A percentile compares a stretch with the other conserved stretches of the same genome.
Evolutionary conservation across 2,329 filamentous ascomycete genomes (phyloP).

Genomic region (Fusarium hostae): DNA sequence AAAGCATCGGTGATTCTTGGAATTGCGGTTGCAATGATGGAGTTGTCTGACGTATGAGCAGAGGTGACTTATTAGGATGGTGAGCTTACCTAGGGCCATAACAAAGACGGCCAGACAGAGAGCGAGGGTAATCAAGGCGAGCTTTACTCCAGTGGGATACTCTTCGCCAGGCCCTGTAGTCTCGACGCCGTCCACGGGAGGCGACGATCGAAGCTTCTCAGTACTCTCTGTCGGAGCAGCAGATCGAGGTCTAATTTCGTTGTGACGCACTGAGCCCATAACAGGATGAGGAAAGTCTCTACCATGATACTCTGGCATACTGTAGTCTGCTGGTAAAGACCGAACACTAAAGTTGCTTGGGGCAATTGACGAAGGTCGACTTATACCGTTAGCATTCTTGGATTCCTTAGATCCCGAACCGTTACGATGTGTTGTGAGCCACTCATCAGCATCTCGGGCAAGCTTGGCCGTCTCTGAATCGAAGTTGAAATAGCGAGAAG

Average conservation of each 20-base stretch:
- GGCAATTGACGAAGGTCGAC: constrained; percentile 38
- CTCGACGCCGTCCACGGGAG: background rate
- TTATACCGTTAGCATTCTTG: constrained; percentile 40
- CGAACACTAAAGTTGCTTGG: constrained; percentile 39
- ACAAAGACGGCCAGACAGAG: constrained; percentile 54
- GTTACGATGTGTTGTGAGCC: constrained; percentile 38
- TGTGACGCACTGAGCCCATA: constrained; percentile 40
- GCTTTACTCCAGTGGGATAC: constrained; percentile 43
- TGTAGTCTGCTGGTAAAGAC: constrained; percentile 31
- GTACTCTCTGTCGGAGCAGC: constrained; percentile 39
- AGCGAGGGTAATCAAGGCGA: constrained; percentile 51
- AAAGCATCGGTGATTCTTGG: constrained; percentile 57
- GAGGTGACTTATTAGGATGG: no score
- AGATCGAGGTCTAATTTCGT: constrained; percentile 32
- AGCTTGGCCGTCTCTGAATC: constrained; percentile 39
- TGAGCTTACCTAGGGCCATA: constrained; percentile 51
- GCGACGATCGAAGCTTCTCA: constrained; percentile 43
- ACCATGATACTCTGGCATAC: constrained; percentile 15
- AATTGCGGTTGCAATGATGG: constrained; percentile 58
- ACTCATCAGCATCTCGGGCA: constrained; percentile 37
- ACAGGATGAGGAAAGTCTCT: constrained; percentile 37
- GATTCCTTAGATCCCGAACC: constrained; percentile 6
- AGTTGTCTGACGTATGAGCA: constrained; percentile 47
- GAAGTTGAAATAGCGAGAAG: constrained; percentile 42
- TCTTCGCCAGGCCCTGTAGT: constrained; percentile 13